Evolutionary conservation across 768 basidiomycete genomes (phyloP).

Genomic region (Cyathus striatus): DNA sequence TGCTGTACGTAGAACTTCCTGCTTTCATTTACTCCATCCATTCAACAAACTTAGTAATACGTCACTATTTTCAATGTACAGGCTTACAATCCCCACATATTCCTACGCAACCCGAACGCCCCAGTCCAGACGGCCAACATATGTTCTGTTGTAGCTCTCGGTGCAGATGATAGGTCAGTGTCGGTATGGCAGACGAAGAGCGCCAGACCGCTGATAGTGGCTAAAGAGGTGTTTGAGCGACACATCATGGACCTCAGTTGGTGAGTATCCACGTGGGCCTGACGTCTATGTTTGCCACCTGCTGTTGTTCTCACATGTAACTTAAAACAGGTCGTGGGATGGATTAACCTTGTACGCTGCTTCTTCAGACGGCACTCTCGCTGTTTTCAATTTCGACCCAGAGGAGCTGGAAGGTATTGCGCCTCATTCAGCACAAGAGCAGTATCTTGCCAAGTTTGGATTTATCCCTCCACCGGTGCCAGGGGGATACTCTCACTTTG

Average conservation of each 20-base stretch:
- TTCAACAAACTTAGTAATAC: conserved; percentile 2
- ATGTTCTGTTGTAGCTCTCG: conserved; percentile 89
- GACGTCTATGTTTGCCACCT: no score
- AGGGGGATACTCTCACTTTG: conserved; percentile 61
- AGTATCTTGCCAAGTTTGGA: conserved; percentile 79
- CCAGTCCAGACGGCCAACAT: conserved; percentile 78
- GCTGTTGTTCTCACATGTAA: no score
- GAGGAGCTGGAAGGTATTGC: conserved; percentile 82
- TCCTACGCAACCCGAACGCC: conserved; percentile 66
- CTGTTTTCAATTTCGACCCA: conserved; percentile 77
- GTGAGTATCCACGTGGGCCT: no score
- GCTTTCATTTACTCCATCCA: background rate
- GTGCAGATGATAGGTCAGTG: conserved; percentile 89
- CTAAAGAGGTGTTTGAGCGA: conserved; percentile 90
- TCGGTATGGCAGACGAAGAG: conserved; percentile 97
- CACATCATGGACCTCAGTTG: conserved; percentile 96
- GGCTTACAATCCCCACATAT: conserved; percentile 94
- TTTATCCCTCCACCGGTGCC: conserved; percentile 66
- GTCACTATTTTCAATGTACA: no score
- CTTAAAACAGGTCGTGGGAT: conserved; percentile 96
- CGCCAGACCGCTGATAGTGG: conserved; percentile 85
- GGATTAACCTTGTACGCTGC: conserved; percentile 90
- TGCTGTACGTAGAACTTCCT: conserved; percentile 60
- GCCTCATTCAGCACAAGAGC: conserved; percentile 64
- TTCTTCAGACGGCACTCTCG: conserved; percentile 93